Percentiles rank a stretch among this genome's conserved stretches.
These are phyloP conservation scores for Yamadazyma buinensis DNA, from an alignment of 1,139 yeast genomes.

Conservation along the genomic window DNA sequence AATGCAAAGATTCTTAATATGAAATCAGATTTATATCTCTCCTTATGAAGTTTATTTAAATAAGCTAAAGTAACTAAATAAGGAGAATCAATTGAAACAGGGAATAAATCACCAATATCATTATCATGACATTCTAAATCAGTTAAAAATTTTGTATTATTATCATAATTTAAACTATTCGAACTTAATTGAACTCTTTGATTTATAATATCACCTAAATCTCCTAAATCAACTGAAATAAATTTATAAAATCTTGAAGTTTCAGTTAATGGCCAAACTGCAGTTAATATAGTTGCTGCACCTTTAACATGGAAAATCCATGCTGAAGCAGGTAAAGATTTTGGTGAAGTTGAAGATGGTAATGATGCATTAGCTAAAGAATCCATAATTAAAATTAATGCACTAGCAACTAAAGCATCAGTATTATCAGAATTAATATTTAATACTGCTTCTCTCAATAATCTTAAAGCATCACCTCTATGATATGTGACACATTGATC, in stretches of 20 bases:
- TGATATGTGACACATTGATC: constrained; percentile 85
- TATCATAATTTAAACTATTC: constrained; percentile 12
- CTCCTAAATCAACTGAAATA: constrained; percentile 76
- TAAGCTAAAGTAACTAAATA: constrained; percentile 83
- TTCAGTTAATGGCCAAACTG: constrained; percentile 91
- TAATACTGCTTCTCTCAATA: constrained; percentile 79
- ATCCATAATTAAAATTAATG: constrained; percentile 84
- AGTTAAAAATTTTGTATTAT: constrained; percentile 38
- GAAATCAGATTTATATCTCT: constrained; percentile 79
- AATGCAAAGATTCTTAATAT: constrained; percentile 86
- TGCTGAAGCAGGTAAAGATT: constrained; percentile 83
- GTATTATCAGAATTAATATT: constrained; percentile 81
- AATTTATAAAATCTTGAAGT: constrained; percentile 69
- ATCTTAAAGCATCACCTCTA: constrained; percentile 78
- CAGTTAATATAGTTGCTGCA: constrained; percentile 90
- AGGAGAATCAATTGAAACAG: constrained; percentile 79
- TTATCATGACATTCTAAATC: constrained; percentile 82
- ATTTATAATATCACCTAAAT: constrained; percentile 75
- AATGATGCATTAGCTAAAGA: constrained; percentile 89
- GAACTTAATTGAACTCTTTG: constrained; percentile 31
- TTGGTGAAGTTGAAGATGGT: constrained; percentile 58
- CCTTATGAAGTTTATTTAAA: constrained; percentile 77
- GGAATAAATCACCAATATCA: constrained; percentile 79
- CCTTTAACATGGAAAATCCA: constrained; percentile 98
- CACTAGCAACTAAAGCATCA: constrained; percentile 90